Evolutionary conservation across 2,329 filamentous ascomycete species (phyloP).

Genomic region (Dothideomycetidae sp.): DNA sequence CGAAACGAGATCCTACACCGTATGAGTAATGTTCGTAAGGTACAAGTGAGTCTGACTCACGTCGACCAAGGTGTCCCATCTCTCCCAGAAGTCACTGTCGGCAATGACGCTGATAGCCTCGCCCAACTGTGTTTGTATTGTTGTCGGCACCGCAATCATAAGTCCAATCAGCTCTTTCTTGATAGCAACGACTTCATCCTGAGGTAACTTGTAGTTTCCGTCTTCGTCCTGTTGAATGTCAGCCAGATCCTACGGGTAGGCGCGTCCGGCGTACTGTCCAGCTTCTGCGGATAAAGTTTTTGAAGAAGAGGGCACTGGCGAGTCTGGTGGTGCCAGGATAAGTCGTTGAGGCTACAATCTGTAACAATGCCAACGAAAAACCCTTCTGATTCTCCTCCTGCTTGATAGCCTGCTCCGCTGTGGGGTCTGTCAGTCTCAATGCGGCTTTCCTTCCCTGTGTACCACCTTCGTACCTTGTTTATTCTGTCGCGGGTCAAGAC

Average conservation of each 20-base stretch:
- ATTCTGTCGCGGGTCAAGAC: conserved; percentile 73
- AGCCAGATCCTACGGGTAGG: conserved; percentile 11
- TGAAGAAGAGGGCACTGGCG: conserved; percentile 85
- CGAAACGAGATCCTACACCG: conserved; percentile 62
- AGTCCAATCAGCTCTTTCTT: conserved; percentile 90
- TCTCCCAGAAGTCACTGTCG: conserved; percentile 91
- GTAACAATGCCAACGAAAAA: conserved; percentile 74
- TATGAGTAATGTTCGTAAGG: conserved; percentile 5
- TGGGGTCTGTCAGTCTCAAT: no score
- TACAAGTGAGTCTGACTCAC: conserved; percentile 32
- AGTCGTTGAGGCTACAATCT: conserved; percentile 67
- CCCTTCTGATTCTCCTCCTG: conserved; percentile 67
- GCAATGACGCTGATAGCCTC: conserved; percentile 95
- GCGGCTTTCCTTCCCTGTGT: no score
- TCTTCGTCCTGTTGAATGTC: conserved; percentile 55
- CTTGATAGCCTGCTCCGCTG: conserved; percentile 71
- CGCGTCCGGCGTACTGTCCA: conserved; percentile 52
- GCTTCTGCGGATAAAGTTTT: conserved; percentile 91
- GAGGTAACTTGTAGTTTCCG: conserved; percentile 76
- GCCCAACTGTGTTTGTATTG: conserved; percentile 83
- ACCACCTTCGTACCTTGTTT: conserved; percentile 74
- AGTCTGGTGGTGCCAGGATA: conserved; percentile 68
- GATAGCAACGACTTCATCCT: conserved; percentile 73
- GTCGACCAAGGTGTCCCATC: conserved; percentile 91
- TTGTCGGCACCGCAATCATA: conserved; percentile 83